Base-by-base conservation (phyloP, 179 eudicot genomes). In the Pouteria campechiana region DNA sequence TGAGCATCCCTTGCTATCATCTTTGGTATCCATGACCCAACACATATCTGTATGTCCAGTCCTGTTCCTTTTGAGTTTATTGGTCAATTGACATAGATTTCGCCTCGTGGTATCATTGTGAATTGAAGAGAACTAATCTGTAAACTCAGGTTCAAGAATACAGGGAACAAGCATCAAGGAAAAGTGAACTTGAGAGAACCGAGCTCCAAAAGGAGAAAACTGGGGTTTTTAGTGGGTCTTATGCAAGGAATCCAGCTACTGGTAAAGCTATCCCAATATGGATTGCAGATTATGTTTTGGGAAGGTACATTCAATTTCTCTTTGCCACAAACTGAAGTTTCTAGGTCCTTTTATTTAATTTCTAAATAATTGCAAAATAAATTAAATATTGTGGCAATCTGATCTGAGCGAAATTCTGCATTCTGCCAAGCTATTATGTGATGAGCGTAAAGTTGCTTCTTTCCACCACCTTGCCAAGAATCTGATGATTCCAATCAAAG, bases 161-260 rank as follows among this genome's bases (percentile, higher is more conserved):
- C 74, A 73, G 56, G 54, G 99, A 86, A 55, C 54, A 73, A 41
- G 85, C 96, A 46, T 73, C 78, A 32, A 75, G 85, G 54, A 87
- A 86, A 63, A 90, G 96, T 73, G 99, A 90, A 36, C 83, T 90
- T 41, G 94, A 90, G 71, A 78, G 99, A 68, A 86, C 96, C 38
- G 99, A 90, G 68, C 96, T 90, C 48, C 96, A 90, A 50, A 90
- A 82, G 60, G 99, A 86, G 43, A 90, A 90, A 73, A 73, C 81
- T 34, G 99, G 99, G 37, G 94, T 90, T 32, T 86, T 90, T 56
- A 87, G 73, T 63, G 99, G 96, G 22, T 57, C 80, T 65, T 90
- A 82, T 58, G 96, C 92, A 27, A 66, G 63, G 60, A 90, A 86
- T 72, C 92, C 96, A 18, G 82, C 76, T 45, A 82, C 67, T 64